Evolutionary conservation across 805 yeast species (phyloP).

Genomic region (Nakazawaea anatomiae): DNA sequence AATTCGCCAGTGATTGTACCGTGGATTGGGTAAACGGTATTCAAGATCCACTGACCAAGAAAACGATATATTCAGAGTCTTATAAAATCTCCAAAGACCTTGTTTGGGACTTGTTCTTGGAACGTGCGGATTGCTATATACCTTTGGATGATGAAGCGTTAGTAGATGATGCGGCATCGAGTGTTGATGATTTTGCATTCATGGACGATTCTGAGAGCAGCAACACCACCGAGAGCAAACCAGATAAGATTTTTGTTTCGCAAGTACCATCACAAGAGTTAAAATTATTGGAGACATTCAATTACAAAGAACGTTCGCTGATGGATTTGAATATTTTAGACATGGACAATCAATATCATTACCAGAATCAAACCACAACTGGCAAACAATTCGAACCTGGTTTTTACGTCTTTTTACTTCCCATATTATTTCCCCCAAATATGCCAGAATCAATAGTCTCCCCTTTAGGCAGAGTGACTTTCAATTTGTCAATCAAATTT

Average conservation of each 20-base stretch:
- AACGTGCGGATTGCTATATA: slow-evolving; percentile 30
- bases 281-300: slow-evolving; percentile 1
- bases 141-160: slow-evolving; percentile 19
- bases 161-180: not conserved
- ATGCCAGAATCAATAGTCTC: slow-evolving; percentile 58
- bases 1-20: slow-evolving; percentile 35
- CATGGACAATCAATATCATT: not conserved
- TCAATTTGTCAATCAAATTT: slow-evolving; percentile 33
- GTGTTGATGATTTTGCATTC: slow-evolving; percentile 5
- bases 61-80: slow-evolving; percentile 35
- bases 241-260: slow-evolving; percentile 12
- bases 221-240: slow-evolving; percentile 26
- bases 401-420: slow-evolving; percentile 61
- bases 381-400: slow-evolving; percentile 46
- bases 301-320: slow-evolving; percentile 1
- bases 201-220: slow-evolving; percentile 8
- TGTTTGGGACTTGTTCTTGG: slow-evolving; percentile 36
- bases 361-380: not conserved
- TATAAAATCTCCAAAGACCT: slow-evolving; percentile 33
- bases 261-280: slow-evolving; percentile 3
- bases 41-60: slow-evolving; percentile 32
- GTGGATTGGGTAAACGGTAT: slow-evolving; percentile 38
- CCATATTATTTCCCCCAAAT: slow-evolving; percentile 52
- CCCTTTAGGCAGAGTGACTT: slow-evolving; percentile 42
- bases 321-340: not conserved